These are phyloP conservation scores for Prunus yedoensis DNA, from an alignment of 331 rosid genomes.

Conservation along the genomic window DNA sequence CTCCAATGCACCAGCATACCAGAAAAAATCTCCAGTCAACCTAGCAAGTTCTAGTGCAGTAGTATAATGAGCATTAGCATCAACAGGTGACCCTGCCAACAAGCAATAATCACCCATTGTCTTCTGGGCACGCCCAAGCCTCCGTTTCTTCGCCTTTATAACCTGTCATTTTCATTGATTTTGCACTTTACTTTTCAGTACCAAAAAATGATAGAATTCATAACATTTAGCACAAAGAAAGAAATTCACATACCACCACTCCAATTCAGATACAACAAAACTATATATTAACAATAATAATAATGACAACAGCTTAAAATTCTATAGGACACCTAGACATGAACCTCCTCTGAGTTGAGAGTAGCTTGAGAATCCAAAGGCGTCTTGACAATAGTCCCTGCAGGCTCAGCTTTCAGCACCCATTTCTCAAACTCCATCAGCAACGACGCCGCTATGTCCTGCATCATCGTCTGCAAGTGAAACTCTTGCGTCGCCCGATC, in stretches of 20 bases:
- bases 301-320: conserved; percentile 7
- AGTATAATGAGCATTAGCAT: conserved; percentile 89
- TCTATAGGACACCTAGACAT: conserved; percentile 94
- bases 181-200: conserved; percentile 12
- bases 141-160: conserved; percentile 91
- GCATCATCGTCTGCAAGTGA: conserved; percentile 96
- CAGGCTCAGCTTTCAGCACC: conserved; percentile 96
- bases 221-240: conserved; percentile 9
- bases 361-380: conserved; percentile 99
- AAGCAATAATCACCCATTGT: conserved; percentile 95
- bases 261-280: conserved; percentile 5
- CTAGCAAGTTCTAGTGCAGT: conserved; percentile 93
- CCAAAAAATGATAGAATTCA: conserved; percentile 21
- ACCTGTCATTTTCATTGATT: conserved; percentile 49
- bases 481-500: conserved; percentile 80
- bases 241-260: background rate
- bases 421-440: conserved; percentile 98
- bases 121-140: conserved; percentile 98
- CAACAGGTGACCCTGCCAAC: conserved; percentile 97
- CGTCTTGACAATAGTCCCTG: conserved; percentile 95
- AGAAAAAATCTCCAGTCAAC: conserved; percentile 87
- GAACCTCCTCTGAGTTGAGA: conserved; percentile 99
- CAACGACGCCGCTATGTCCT: conserved; percentile 87
- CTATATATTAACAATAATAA: background rate
- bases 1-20: conserved; percentile 98